These are phyloP conservation scores for Lactarius vividus DNA, from an alignment of 768 basidiomycete genomes.

Conservation along the genomic window DNA sequence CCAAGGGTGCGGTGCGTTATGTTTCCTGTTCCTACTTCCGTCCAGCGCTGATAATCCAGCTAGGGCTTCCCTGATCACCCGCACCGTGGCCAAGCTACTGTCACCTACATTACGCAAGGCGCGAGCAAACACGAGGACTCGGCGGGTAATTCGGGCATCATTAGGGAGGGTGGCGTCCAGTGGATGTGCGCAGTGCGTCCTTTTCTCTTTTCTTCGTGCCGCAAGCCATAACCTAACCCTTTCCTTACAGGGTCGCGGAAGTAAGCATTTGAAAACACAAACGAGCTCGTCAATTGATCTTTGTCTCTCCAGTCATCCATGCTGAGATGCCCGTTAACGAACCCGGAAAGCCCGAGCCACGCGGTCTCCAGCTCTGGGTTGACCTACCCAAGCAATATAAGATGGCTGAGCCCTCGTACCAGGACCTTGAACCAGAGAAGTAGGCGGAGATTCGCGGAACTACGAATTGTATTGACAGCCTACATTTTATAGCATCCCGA, in stretches of 20 bases:
- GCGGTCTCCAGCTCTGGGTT: slow-evolving; percentile 86
- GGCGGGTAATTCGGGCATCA: slow-evolving; percentile 76
- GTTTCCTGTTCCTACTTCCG: not conserved
- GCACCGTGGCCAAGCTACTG: slow-evolving; percentile 84
- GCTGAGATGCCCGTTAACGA: slow-evolving; percentile 88
- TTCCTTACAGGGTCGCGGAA: slow-evolving; percentile 54
- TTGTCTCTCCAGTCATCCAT: slow-evolving; percentile 51
- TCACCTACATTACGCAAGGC: slow-evolving; percentile 88
- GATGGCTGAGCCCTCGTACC: slow-evolving; percentile 83
- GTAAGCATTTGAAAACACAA: slow-evolving; percentile 31
- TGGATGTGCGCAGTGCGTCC: slow-evolving; percentile 85
- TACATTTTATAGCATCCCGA: slow-evolving; percentile 52
- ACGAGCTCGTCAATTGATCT: not conserved
- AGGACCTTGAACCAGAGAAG: slow-evolving; percentile 69
- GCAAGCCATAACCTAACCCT: not conserved
- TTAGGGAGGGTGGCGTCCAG: slow-evolving; percentile 82
- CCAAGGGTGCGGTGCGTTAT: slow-evolving; percentile 58
- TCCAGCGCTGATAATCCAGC: not conserved
- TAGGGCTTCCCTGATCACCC: slow-evolving; percentile 93
- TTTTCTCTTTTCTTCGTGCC: not conserved
- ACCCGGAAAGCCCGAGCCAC: slow-evolving; percentile 62
- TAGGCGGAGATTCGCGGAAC: slow-evolving; percentile 33
- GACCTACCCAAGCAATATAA: slow-evolving; percentile 81
- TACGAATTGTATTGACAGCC: not conserved
- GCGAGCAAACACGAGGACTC: slow-evolving; percentile 88